Conservation (phyloP, 306 rosid species). For the Vigna unguiculata region DNA sequence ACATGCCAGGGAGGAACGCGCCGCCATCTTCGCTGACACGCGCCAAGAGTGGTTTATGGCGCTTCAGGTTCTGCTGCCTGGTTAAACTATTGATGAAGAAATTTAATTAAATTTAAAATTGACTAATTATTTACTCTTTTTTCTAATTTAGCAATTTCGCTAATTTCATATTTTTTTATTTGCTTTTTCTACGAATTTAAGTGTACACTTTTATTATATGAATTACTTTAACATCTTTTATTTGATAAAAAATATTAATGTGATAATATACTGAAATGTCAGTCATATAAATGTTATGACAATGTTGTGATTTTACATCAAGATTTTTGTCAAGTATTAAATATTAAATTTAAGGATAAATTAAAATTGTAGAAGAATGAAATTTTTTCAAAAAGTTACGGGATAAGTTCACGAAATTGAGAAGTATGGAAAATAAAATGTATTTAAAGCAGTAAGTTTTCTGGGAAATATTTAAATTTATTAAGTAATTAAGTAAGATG, state of each 20-base stretch:
- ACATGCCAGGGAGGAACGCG: constrained; percentile 75
- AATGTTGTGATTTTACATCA: too few species aligned
- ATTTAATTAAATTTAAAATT: too few species aligned
- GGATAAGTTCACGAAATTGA: not conserved
- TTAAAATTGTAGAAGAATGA: too few species aligned
- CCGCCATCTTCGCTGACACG: constrained; percentile 91
- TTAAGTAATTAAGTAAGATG: not conserved
- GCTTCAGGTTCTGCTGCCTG: constrained; percentile 64
- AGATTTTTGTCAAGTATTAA: too few species aligned
- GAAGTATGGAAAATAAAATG: not conserved
- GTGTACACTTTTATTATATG: not conserved
- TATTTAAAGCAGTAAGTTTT: not conserved
- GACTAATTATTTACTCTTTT: not conserved
- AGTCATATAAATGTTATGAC: not conserved
- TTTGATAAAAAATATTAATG: too few species aligned
- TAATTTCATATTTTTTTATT: not conserved
- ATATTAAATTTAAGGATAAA: not conserved
- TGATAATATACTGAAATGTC: too few species aligned
- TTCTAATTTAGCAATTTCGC: too few species aligned
- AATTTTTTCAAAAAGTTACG: not conserved
- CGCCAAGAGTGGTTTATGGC: constrained; percentile 97
- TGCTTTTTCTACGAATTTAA: not conserved
- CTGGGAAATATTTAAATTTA: not conserved
- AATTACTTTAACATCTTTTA: not conserved
- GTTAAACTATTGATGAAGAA: too few species aligned